These are phyloP conservation scores for Lentinus tigrinus DNA, from an alignment of 768 basidiomycete genomes.

Conservation along the genomic window DNA sequence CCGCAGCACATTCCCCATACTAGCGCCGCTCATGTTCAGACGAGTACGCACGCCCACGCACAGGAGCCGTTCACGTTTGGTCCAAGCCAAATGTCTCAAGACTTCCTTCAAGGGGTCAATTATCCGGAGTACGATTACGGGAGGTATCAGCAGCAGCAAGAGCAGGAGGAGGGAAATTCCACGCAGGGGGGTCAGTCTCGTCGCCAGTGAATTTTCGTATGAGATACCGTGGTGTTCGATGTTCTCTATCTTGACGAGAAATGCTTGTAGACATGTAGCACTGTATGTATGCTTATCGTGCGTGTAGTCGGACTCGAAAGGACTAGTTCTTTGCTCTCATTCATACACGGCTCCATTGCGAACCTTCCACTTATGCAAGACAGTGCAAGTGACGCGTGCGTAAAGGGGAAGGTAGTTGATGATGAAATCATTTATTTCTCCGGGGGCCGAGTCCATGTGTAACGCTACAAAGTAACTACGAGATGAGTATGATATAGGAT, in stretches of 20 bases:
- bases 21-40: background rate
- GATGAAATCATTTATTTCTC: too few relatives aligned
- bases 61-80: conserved; percentile 25
- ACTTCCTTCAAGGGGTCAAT: conserved; percentile 21
- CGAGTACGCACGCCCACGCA: background rate
- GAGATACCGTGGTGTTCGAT: background rate
- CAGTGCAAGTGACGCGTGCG: too few relatives aligned
- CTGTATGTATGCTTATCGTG: too few relatives aligned
- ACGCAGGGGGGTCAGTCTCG: conserved; percentile 1
- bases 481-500: too few relatives aligned
- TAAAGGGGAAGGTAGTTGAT: too few relatives aligned
- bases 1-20: background rate
- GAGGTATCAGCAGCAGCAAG: background rate
- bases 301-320: background rate
- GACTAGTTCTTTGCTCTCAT: too few relatives aligned
- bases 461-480: too few relatives aligned
- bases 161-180: background rate
- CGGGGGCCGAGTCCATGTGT: too few relatives aligned
- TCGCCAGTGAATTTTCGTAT: background rate
- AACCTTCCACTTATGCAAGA: too few relatives aligned
- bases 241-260: background rate
- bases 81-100: conserved; percentile 15
- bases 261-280: background rate
- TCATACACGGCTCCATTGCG: too few relatives aligned
- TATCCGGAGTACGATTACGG: conserved; percentile 9